Base-by-base conservation (phyloP, 768 basidiomycete genomes). In the Flagelloscypha sp. region DNA sequence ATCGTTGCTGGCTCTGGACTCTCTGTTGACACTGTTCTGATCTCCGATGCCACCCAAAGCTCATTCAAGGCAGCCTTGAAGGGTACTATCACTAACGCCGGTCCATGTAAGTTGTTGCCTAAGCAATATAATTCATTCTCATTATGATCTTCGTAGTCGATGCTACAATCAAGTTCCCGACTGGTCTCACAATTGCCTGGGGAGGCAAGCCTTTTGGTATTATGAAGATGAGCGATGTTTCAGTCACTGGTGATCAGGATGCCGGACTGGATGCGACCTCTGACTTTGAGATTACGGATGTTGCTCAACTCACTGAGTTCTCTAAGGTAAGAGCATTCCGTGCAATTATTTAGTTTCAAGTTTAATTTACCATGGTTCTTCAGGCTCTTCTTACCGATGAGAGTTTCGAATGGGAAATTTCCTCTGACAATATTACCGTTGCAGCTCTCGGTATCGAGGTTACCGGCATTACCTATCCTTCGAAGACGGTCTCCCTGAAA, bases 391-490 rank as follows among this genome's bases (percentile, higher is more conserved):
- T 84, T 8, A 83, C 74, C 0, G 59, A 74, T 32, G 74, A 76
- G 42, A 69, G 66, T 2, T 85, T 85, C 46, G 68, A 72, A 13
- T 85, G 82, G 83, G 64, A 68, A 11, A 84, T 84, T 41, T 65
- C 70, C 7, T 74, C 71, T 17, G 65, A 76, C 28, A 78, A 82
- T 48, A 47, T 84, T 35, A 75, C 72, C 27, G 74, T 76, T 72
- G 35, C 31, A 16, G 16, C 19, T 15, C 27, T 38, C 75, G 78
- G 78, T 17, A 75, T 83, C 41, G 57, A 61, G 15, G 74, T 83
- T 20, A 43, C 72, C 21, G 72, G 68, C 1, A 72, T 85, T 38
- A 54, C 58, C 3, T 63, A 81, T 27, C 48, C 71, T 3, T 57
- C 66, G 25, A 80, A 82, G 59, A 59, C 53, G 6, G 73, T 85